These are phyloP conservation scores for Dioscorea cayenensis DNA, from an alignment of 116 monocot genomes.

Conservation along the genomic window DNA sequence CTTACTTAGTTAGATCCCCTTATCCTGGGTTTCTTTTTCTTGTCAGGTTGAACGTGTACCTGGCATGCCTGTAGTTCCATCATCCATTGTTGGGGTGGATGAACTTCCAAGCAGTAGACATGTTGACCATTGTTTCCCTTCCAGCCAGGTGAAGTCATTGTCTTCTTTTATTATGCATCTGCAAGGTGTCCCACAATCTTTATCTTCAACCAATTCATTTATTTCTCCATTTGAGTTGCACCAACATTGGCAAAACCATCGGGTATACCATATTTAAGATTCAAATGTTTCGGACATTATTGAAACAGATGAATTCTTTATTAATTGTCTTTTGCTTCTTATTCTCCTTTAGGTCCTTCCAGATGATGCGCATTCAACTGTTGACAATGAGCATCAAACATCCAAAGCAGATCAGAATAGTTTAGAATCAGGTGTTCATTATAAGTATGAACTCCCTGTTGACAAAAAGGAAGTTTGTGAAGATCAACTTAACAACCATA, in stretches of 20 bases:
- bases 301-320: not conserved
- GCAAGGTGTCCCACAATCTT: conserved; percentile 53
- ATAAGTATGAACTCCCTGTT: conserved; percentile 27
- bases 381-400: conserved; percentile 27
- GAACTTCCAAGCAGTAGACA: not conserved
- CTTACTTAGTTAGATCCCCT: not conserved
- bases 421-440: conserved; percentile 28
- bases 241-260: conserved; percentile 45
- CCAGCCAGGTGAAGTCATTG: conserved; percentile 47
- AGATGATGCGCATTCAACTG: conserved; percentile 24
- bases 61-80: conserved; percentile 35
- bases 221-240: conserved; percentile 16
- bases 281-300: not conserved
- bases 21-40: conserved; percentile 10
- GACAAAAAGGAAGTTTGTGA: conserved; percentile 25
- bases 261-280: conserved; percentile 36
- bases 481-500: conserved; percentile 26
- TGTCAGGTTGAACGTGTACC: conserved; percentile 42
- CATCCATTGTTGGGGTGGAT: conserved; percentile 49
- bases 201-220: conserved; percentile 27
- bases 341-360: conserved; percentile 29
- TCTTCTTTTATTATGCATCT: conserved; percentile 61
- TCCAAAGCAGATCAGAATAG: conserved; percentile 32
- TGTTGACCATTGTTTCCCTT: conserved; percentile 25
- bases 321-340: conserved; percentile 6